phyloP scores from a whole-genome alignment of 140 eudicot species.

The Stevia rebaudiana region DNA sequence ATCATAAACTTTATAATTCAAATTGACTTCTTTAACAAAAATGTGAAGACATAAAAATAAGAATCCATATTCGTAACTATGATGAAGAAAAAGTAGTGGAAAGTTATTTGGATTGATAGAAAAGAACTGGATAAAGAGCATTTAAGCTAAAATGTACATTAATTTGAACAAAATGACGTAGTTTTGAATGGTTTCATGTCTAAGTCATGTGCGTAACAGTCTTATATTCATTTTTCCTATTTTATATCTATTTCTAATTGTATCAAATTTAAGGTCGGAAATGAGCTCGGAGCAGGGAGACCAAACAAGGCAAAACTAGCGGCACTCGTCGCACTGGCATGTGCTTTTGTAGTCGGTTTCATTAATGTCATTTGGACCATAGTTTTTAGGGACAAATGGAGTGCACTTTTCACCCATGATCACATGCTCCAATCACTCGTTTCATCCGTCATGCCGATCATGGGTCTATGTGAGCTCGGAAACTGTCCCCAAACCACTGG shows the following conservation, averaged over 20 bases:
- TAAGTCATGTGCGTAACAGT: too few relatives aligned
- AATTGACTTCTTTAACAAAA: too few relatives aligned
- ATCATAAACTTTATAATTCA: too few relatives aligned
- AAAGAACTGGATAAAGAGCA: too few relatives aligned
- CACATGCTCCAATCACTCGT: slow-evolving; percentile 52
- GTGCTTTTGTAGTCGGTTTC: slow-evolving; percentile 67
- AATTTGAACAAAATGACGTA: too few relatives aligned
- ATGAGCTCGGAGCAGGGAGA: slow-evolving; percentile 87
- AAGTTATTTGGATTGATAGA: too few relatives aligned
- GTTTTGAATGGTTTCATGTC: too few relatives aligned
- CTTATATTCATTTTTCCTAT: too few relatives aligned
- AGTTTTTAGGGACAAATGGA: slow-evolving; percentile 60
- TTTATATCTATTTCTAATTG: not conserved
- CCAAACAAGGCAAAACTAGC: slow-evolving; percentile 93
- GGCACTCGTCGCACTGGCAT: slow-evolving; percentile 65
- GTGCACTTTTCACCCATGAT: slow-evolving; percentile 64
- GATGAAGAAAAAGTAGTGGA: too few relatives aligned
- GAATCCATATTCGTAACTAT: too few relatives aligned
- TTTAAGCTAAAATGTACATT: too few relatives aligned
- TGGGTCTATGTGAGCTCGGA: slow-evolving; percentile 93
- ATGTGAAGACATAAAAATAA: too few relatives aligned
- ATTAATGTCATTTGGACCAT: slow-evolving; percentile 70
- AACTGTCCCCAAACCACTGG: slow-evolving; percentile 97
- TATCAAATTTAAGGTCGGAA: slow-evolving; percentile 51
- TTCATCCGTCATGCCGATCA: slow-evolving; percentile 85